Conservation (phyloP, 1,284 basidiomycete genomes). For the Marasmius fiardii region DNA sequence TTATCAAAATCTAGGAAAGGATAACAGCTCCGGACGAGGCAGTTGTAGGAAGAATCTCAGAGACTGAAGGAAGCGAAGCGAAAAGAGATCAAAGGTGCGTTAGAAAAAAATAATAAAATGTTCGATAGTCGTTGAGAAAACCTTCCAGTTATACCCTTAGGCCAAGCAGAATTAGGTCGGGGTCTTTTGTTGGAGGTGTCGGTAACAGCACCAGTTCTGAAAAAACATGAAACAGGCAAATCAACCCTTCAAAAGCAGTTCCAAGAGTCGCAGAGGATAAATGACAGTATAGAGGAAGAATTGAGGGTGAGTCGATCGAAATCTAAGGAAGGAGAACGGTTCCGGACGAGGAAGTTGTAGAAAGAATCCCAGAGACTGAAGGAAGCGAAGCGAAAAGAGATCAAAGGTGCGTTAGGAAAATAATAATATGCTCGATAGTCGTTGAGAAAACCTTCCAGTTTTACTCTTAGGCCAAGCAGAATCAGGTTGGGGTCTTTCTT, state of each 20-base stretch:
- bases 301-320: conserved; percentile 45
- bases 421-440: background rate
- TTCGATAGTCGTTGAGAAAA: background rate
- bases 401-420: conserved; percentile 55
- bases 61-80: conserved; percentile 44
- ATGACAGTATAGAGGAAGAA: conserved; percentile 68
- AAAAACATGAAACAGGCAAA: conserved; percentile 46
- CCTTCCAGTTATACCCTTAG: conserved; percentile 57
- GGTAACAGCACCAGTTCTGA: background rate
- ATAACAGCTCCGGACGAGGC: background rate
- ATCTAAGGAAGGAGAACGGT: background rate
- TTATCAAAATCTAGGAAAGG: background rate
- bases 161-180: conserved; percentile 69
- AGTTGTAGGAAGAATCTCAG: conserved; percentile 50
- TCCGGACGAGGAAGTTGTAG: conserved; percentile 28
- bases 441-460: conserved; percentile 29
- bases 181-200: background rate
- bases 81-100: conserved; percentile 65
- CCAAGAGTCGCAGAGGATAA: conserved; percentile 51
- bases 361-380: conserved; percentile 51
- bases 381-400: conserved; percentile 49
- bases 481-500: conserved; percentile 41
- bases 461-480: conserved; percentile 77
- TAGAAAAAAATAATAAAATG: background rate
- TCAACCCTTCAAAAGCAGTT: conserved; percentile 80